Evolutionary conservation across 306 rosid species (phyloP).

Genomic region (Albizia julibrissin): DNA sequence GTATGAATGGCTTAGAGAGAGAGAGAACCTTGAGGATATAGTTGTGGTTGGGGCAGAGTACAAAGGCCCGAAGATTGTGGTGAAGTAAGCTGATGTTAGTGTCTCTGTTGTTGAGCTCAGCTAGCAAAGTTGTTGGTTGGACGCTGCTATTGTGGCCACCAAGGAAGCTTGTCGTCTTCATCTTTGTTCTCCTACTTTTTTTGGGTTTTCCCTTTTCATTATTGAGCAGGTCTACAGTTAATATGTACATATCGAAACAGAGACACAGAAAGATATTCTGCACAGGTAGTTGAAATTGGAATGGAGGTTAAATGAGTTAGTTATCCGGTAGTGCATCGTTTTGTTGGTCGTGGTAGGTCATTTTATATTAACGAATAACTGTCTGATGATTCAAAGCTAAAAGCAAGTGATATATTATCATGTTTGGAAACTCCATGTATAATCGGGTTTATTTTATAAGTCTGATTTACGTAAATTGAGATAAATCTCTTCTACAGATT

Average conservation of each 20-base stretch:
- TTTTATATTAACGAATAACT: slow-evolving; percentile 5
- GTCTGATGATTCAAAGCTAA: neutral
- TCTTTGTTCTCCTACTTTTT: slow-evolving; percentile 7
- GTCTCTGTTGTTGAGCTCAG: slow-evolving; percentile 10
- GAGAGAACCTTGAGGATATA: slow-evolving; percentile 60
- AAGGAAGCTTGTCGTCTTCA: slow-evolving; percentile 15
- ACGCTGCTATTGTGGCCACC: slow-evolving; percentile 8
- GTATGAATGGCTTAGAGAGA: slow-evolving; percentile 85
- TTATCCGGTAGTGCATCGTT: neutral
- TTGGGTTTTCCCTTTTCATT: slow-evolving; percentile 13
- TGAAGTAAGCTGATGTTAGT: slow-evolving; percentile 26
- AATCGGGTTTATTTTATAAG: too few species aligned
- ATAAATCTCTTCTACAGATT: too few species aligned
- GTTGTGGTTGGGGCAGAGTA: slow-evolving; percentile 57
- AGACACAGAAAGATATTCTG: slow-evolving; percentile 34
- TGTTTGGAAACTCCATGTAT: too few species aligned
- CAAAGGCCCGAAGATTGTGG: slow-evolving; percentile 64
- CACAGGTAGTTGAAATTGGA: slow-evolving; percentile 35
- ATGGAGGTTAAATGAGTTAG: slow-evolving; percentile 30
- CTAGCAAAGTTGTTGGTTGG: neutral
- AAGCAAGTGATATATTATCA: neutral
- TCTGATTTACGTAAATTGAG: too few species aligned
- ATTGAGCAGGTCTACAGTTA: slow-evolving; percentile 38
- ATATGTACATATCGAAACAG: slow-evolving; percentile 55
- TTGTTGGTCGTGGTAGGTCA: neutral